Conservation (phyloP, 352 stramenopile species). For the Globisporangium okanoganense region DNA sequence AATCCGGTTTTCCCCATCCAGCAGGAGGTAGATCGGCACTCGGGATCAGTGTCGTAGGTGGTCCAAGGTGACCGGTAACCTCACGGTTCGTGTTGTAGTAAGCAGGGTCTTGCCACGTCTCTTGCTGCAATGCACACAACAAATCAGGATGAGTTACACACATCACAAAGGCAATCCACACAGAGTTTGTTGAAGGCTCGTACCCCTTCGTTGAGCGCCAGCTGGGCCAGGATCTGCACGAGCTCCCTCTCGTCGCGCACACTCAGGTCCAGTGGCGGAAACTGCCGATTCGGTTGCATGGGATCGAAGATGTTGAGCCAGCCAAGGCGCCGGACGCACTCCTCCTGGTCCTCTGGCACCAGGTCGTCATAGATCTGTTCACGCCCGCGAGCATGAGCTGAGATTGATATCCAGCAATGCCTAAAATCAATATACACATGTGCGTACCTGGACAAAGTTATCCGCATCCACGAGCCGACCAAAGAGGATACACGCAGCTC, state of each 20-base stretch:
- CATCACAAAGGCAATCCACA: neutral
- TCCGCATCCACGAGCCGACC: constrained; percentile 69
- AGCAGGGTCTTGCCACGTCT: constrained; percentile 26
- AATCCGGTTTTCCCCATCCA: constrained; percentile 46
- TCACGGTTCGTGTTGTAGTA: constrained; percentile 20
- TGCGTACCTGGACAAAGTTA: constrained; percentile 57
- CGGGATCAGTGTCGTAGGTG: constrained; percentile 4
- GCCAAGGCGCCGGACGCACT: constrained; percentile 60
- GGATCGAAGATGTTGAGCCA: constrained; percentile 88
- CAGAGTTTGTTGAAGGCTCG: neutral
- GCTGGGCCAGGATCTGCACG: constrained; percentile 69
- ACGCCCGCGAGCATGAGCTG: neutral
- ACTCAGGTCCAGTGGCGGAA: constrained; percentile 63
- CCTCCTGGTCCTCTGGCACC: constrained; percentile 44
- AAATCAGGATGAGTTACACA: neutral
- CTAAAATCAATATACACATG: neutral
- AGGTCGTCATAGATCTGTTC: constrained; percentile 48
- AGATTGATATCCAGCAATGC: neutral
- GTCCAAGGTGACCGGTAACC: constrained; percentile 5
- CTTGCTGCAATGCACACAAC: constrained; percentile 9
- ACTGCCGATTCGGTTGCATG: constrained; percentile 67
- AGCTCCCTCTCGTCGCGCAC: constrained; percentile 73
- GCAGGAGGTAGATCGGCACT: constrained; percentile 28
- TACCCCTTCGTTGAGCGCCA: constrained; percentile 68
- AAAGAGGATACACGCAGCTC: constrained; percentile 56